Evolutionary conservation across 495 filamentous ascomycete genomes (phyloP).

Genomic region (Cercophora newfieldiana): DNA sequence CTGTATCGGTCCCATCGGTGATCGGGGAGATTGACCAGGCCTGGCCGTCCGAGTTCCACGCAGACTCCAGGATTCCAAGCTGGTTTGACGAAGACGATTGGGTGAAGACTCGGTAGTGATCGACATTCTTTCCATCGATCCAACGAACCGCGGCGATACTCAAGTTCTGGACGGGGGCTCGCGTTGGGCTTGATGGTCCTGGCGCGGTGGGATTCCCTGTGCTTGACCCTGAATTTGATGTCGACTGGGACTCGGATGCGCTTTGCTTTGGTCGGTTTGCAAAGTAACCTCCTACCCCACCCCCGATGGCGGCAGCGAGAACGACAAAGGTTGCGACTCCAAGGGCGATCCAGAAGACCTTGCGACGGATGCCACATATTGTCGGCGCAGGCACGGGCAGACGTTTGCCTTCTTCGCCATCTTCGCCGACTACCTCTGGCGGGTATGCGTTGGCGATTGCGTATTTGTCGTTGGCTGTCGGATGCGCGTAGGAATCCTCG

Average conservation of each 20-base stretch:
- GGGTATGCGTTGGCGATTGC: neutral
- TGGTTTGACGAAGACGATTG: slow-evolving; percentile 6
- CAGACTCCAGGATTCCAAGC: slow-evolving; percentile 8
- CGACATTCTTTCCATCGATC: slow-evolving; percentile 1
- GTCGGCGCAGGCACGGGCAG: neutral
- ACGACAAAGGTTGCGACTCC: slow-evolving; percentile 6
- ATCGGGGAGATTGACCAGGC: slow-evolving; percentile 11
- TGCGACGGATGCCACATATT: slow-evolving; percentile 19
- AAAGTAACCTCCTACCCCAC: slow-evolving; percentile 11
- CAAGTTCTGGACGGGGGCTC: neutral
- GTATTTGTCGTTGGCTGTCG: neutral
- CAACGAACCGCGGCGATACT: slow-evolving; percentile 13
- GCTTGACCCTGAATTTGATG: neutral
- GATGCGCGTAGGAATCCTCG: neutral
- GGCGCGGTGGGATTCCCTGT: neutral
- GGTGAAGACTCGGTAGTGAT: slow-evolving; percentile 9
- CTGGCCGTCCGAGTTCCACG: slow-evolving; percentile 13
- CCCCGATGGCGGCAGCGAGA: slow-evolving; percentile 12
- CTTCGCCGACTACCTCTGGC: slow-evolving; percentile 11
- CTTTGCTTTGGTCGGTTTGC: neutral
- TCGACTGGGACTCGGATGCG: neutral
- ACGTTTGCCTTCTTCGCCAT: neutral
- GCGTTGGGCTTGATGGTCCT: neutral
- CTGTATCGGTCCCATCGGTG: neutral
- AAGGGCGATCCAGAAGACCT: slow-evolving; percentile 12